Base-by-base conservation (phyloP, 148 eudicot species). In the Rhododendron ferrugineum region DNA sequence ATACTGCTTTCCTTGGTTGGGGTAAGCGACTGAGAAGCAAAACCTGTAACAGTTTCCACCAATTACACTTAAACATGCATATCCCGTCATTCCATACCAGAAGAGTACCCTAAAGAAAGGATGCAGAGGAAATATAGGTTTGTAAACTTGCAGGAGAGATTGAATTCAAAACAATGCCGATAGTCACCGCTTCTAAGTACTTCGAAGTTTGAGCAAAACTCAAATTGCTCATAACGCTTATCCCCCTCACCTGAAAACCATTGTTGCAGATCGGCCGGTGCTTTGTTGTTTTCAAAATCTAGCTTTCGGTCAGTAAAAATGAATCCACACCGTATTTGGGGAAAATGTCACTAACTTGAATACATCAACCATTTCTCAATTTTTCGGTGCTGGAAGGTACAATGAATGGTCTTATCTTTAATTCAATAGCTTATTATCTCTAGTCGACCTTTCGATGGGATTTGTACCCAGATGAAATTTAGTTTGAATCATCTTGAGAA, bases 11-110 rank as follows among this genome's bases (percentile, higher is more conserved):
- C 93, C 32, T 85, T 86, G 75, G 81, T 88, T 22, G 89, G 89
- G 13, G 91, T 50, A 37, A 91, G 88, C 30, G 90, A 75, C 74
- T 88, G 88, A 6, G 96, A 85, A 54, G 92, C 85, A 89, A 89
- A 92, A 52, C 93, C 96, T 93, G 89, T 81, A 88, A 46, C 28
- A 40, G 78, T n/a, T 37, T 32, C 11, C 14, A 56, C 58, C 56
- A 85, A 26, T 81, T 36, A 34, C 49, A 58, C 8, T 37, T 73
- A 80, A 68, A 68, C 74, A 28, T 64, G 68, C 26, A 60, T 60
- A 22, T 66, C 73, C 73, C 0, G 14, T n/a, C 13, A 64, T 64
- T 64, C 72, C 72, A 64, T n/a, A 14, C 10, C 72, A 66, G 32
- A 66, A 66, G 72, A 60, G 34, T 66, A 26, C 34, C 73, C 13